Percentiles rank a stretch among this genome's conserved stretches.
These are phyloP conservation scores for Phialophora macrospora DNA, from an alignment of 2,329 filamentous ascomycete species.

Conservation along the genomic window DNA sequence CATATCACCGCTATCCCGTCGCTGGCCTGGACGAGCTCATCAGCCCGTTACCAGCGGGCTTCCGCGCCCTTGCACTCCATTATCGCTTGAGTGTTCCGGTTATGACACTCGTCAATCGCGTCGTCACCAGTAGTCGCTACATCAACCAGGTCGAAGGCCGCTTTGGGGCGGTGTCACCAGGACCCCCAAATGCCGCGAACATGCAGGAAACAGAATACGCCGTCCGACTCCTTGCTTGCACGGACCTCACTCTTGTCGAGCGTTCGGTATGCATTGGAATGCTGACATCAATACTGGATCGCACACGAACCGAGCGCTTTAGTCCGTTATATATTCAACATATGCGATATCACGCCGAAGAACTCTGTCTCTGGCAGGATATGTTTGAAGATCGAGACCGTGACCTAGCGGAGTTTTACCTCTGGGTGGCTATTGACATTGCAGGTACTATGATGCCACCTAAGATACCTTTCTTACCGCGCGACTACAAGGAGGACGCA, in stretches of 20 bases:
- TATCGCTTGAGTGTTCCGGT: constrained; percentile 18
- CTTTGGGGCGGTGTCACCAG: neutral
- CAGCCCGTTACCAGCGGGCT: neutral
- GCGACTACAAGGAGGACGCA: neutral
- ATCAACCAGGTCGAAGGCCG: constrained; percentile 3
- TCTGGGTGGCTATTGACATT: constrained; percentile 18
- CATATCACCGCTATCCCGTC: constrained; percentile 9
- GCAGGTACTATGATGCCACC: constrained; percentile 9
- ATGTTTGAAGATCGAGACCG: constrained; percentile 5
- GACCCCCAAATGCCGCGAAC: constrained; percentile 13
- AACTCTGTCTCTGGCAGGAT: constrained; percentile 1
- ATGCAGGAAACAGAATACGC: constrained; percentile 18
- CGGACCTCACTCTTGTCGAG: constrained; percentile 13
- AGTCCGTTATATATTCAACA: constrained; percentile 18
- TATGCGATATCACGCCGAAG: constrained; percentile 11
- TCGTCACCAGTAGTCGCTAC: neutral
- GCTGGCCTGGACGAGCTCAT: constrained; percentile 16
- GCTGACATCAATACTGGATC: constrained; percentile 11
- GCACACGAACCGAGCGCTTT: constrained; percentile 11
- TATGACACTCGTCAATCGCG: constrained; percentile 17
- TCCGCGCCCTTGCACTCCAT: constrained; percentile 13
- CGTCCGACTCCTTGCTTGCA: constrained; percentile 7
- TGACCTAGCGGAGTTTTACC: constrained; percentile 17
- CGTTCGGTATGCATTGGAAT: constrained; percentile 18
- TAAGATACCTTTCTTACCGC: neutral